phyloP scores from a whole-genome alignment of 768 basidiomycete species.

The Tylopilus subfusipes region DNA sequence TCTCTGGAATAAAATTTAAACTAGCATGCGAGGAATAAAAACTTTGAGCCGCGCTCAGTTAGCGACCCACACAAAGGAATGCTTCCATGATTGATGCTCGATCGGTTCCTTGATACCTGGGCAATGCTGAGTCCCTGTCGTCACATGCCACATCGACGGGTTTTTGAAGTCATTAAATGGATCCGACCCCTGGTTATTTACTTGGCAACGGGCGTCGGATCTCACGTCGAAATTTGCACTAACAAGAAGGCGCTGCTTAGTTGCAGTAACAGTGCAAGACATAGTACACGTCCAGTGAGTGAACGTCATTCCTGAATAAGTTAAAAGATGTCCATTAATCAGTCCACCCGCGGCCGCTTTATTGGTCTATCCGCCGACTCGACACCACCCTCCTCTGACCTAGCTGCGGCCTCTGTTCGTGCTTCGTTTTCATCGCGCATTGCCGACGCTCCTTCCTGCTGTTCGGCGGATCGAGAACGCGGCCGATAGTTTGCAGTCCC shows the following conservation, averaged over 20 bases:
- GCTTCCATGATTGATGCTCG: background rate
- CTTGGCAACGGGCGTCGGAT: too few relatives aligned
- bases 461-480: conserved; percentile 30
- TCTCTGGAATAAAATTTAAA: background rate
- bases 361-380: conserved; percentile 26
- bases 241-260: background rate
- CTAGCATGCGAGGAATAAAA: background rate
- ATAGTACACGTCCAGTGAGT: conserved; percentile 10
- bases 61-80: background rate
- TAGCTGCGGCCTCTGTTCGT: conserved; percentile 21
- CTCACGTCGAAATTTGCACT: background rate
- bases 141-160: too few relatives aligned
- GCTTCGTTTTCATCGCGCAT: conserved; percentile 7
- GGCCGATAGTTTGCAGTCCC: conserved; percentile 10
- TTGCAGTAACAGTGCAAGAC: background rate
- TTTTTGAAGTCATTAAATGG: too few relatives aligned
- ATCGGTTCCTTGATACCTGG: too few relatives aligned
- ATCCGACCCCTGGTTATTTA: too few relatives aligned
- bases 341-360: conserved; percentile 34
- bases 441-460: conserved; percentile 17
- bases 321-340: conserved; percentile 12
- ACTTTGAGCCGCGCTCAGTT: too few relatives aligned
- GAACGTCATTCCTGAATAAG: conserved; percentile 14
- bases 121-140: too few relatives aligned
- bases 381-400: conserved; percentile 15